Evolutionary conservation across 1,284 basidiomycete species (phyloP), one percentile per base, ranked within the genome.

Genomic region (Moniliophthora roreri): DNA sequence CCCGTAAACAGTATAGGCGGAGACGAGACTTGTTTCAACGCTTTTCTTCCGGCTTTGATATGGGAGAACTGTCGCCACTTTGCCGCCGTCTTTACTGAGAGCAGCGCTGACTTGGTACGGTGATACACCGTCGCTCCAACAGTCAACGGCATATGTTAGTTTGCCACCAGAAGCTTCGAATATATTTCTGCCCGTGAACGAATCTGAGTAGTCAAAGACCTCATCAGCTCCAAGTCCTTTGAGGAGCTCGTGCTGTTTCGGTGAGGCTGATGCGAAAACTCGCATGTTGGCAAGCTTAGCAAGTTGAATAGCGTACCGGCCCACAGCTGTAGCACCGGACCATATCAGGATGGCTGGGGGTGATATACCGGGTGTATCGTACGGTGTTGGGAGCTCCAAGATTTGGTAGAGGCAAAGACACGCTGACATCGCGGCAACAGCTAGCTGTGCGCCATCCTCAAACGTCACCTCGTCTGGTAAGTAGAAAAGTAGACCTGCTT

Each of bases 261-360:
- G 52, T 9, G 74, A 75, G 7, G 72, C 66, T 5, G 74, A 72
- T 4, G 71, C 65, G 23, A 77, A 61, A 26, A 77, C 71, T 11
- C 63, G 61, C 53, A 73, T 64, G 2, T 75, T 75, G 0, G 67
- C 54, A 2, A 69, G 52, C 47, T 68, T 69, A 4, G 75, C 73
- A 20, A 78, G 63, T 59, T 78, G 74, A 16, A 78, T 66, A 1
- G 70, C 67, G 40, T 71, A 72, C 11, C 67, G 64, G 1, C 73
- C 73, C 21, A 68, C 66, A 0, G 69, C 62, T 4, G 70, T 66
- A 2, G 70, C 58, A 2, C 70, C 71, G 4, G 65, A 66, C 67
- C 69, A 74, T 8, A 74, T 61, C n/a, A 75, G 62, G 36, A 75
- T 55, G 10, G 56, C 32, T 16, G 52, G 52, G 1, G 56, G 60